A percentile compares a stretch with the other conserved stretches of the same genome.
These are phyloP conservation scores for Calonectria pseudoturangicola DNA, from an alignment of 2,329 filamentous ascomycete genomes.

Conservation along the genomic window DNA sequence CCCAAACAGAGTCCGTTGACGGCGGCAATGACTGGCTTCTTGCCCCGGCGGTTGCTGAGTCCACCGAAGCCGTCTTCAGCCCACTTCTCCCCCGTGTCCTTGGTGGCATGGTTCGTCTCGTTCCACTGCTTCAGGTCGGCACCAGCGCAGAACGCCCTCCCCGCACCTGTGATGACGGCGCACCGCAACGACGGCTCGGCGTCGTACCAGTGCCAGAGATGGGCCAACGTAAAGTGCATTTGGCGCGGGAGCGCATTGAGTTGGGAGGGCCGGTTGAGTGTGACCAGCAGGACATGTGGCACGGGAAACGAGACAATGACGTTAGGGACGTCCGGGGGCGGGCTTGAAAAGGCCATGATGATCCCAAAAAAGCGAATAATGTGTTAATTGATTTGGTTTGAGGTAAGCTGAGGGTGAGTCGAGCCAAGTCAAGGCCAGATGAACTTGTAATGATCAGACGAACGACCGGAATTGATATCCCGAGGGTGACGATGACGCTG, in stretches of 20 bases:
- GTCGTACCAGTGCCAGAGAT: conserved; percentile 77
- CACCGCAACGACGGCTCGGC: conserved; percentile 75
- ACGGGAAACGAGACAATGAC: conserved; percentile 69
- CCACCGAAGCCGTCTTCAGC: conserved; percentile 74
- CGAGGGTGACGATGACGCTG: conserved; percentile 8
- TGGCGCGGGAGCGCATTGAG: conserved; percentile 74
- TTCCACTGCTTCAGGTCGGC: conserved; percentile 81
- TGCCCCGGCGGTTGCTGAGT: conserved; percentile 77
- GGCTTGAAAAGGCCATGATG: conserved; percentile 56
- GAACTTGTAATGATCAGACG: conserved; percentile 17
- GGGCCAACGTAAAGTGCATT: conserved; percentile 69
- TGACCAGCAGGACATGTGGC: conserved; percentile 74
- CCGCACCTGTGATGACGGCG: conserved; percentile 77
- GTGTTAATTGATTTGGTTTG: conserved; percentile 38
- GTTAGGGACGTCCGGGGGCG: conserved; percentile 65
- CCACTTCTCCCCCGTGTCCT: conserved; percentile 60
- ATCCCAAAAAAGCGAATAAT: conserved; percentile 39
- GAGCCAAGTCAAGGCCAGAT: conserved; percentile 20
- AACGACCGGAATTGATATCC: conserved; percentile 3
- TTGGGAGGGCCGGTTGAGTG: conserved; percentile 74
- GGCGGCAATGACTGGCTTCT: conserved; percentile 84
- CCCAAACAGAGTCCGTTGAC: conserved; percentile 84
- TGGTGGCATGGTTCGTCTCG: conserved; percentile 59
- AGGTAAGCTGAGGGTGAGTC: conserved; percentile 41
- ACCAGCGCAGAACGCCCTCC: conserved; percentile 80